These are phyloP conservation scores for Prunella vulgaris DNA, from an alignment of 257 asterid genomes.

Conservation along the genomic window DNA sequence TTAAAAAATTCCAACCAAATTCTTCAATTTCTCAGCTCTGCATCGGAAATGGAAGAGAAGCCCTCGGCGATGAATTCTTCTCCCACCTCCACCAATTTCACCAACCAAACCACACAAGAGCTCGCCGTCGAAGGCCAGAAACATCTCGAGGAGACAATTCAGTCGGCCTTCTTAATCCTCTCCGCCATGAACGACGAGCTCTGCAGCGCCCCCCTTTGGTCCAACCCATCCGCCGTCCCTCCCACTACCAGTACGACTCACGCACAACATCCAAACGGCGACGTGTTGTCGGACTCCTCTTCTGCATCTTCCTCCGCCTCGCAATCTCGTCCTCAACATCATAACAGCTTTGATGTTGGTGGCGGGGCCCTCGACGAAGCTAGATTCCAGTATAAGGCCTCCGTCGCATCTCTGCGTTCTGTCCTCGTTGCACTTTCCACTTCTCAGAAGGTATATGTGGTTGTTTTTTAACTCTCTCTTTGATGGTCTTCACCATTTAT, in stretches of 20 bases:
- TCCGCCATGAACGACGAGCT: constrained; percentile 90
- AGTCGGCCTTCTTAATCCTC: constrained; percentile 65
- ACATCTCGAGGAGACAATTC: constrained; percentile 70
- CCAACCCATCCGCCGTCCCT: constrained; percentile 35
- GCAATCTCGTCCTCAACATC: constrained; percentile 35
- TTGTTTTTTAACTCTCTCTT: not conserved
- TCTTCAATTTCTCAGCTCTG: not conserved
- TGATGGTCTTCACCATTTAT: not conserved
- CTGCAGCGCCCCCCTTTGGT: constrained; percentile 82
- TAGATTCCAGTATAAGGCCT: constrained; percentile 63
- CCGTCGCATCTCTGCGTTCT: constrained; percentile 66
- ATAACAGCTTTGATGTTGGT: constrained; percentile 49
- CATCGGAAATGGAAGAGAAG: constrained; percentile 41
- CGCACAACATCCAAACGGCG: constrained; percentile 51
- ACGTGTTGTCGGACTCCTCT: constrained; percentile 52
- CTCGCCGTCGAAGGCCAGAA: constrained; percentile 63
- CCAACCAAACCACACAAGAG: constrained; percentile 41
- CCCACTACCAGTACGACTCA: constrained; percentile 20
- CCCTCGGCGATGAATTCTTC: constrained; percentile 32
- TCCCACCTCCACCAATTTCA: constrained; percentile 30
- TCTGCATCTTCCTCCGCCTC: constrained; percentile 48
- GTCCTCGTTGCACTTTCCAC: constrained; percentile 58
- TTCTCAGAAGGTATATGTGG: constrained; percentile 58
- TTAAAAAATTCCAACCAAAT: not conserved
- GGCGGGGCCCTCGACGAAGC: constrained; percentile 94